Evolutionary conservation across 805 yeast species (phyloP).

Genomic region (Kodamaea kaohsiungensis): DNA sequence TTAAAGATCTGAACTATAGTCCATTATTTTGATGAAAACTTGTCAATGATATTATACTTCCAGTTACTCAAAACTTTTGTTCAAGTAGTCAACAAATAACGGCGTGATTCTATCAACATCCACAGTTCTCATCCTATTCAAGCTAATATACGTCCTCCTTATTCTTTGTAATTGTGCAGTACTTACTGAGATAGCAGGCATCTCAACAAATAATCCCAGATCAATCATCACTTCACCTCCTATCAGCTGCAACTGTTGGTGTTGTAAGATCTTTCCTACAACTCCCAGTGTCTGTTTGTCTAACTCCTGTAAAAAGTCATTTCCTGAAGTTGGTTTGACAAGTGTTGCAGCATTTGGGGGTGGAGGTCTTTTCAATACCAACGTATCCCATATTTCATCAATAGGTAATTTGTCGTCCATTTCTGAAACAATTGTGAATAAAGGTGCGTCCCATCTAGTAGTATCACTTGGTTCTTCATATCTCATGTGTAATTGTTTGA

Average conservation of each 20-base stretch:
- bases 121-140: slow-evolving; percentile 77
- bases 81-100: slow-evolving; percentile 76
- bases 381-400: slow-evolving; percentile 65
- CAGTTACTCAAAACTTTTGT: slow-evolving; percentile 51
- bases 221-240: slow-evolving; percentile 53
- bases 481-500: slow-evolving; percentile 73
- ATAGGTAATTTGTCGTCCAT: slow-evolving; percentile 55
- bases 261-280: slow-evolving; percentile 59
- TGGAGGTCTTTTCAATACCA: slow-evolving; percentile 61
- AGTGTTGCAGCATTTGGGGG: slow-evolving; percentile 85
- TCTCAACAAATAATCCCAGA: slow-evolving; percentile 49
- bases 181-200: slow-evolving; percentile 65
- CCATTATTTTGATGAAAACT: no score
- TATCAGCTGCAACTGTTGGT: slow-evolving; percentile 52
- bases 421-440: slow-evolving; percentile 66
- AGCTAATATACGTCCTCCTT: slow-evolving; percentile 76
- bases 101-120: slow-evolving; percentile 68
- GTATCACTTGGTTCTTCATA: slow-evolving; percentile 91
- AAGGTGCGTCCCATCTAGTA: slow-evolving; percentile 92
- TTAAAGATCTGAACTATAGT: no score
- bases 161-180: slow-evolving; percentile 81
- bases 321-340: slow-evolving; percentile 74
- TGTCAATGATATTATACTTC: not conserved
- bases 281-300: slow-evolving; percentile 72
- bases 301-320: slow-evolving; percentile 74